Base-by-base conservation (phyloP, 2,329 filamentous ascomycete species). In the Decorospora gaudefroyi region DNA sequence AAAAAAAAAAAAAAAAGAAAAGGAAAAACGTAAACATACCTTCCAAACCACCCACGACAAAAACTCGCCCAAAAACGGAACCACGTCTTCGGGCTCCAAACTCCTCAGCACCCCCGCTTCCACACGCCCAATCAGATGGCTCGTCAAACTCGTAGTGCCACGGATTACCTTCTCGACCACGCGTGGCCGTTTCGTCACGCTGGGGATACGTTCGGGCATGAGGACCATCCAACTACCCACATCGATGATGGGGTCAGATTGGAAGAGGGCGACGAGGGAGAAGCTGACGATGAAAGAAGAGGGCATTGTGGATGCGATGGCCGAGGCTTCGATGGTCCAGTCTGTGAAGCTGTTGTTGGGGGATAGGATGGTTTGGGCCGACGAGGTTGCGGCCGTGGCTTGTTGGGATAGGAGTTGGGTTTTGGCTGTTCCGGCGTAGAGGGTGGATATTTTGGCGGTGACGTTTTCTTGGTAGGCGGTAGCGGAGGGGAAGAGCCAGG, bases 31-130 rank as follows among this genome's bases (percentile, higher is more conserved):
- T 18, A 13, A 17, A 51, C 57, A 25, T 49, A 67, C 64, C 30
- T 53, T 46, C 8, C 51, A 54, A 0, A 68, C 53, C 17, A 56
- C 57, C 67, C 66, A 70, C 4, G 43, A 56, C 43, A 70, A 39
- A 8, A 46, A 58, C 3, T 54, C 39, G 16, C 34, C 59, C 32
- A 70, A 35, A 23, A 57, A 69, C 2, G 60, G 56, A 13, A 67
- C 50, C 4, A 69, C 64, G 16, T 54, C 53, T 0, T 30, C 31
- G 2, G 47, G 12, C 6, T 60, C 46, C 13, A 68, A 42, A 17
- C 53, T 61, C 12, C 37, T 40, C 21, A 68, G 26, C 7, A 44
- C 42, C 1, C 57, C 56, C 0, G 44, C 51, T 2, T 49, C 43
- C 5, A 67, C 41, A 4, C 48, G 49, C 25, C 63, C 62, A 4